These are phyloP conservation scores for Xylariomycetidae sp. DNA, from an alignment of 2,329 filamentous ascomycete species.

Conservation along the genomic window DNA sequence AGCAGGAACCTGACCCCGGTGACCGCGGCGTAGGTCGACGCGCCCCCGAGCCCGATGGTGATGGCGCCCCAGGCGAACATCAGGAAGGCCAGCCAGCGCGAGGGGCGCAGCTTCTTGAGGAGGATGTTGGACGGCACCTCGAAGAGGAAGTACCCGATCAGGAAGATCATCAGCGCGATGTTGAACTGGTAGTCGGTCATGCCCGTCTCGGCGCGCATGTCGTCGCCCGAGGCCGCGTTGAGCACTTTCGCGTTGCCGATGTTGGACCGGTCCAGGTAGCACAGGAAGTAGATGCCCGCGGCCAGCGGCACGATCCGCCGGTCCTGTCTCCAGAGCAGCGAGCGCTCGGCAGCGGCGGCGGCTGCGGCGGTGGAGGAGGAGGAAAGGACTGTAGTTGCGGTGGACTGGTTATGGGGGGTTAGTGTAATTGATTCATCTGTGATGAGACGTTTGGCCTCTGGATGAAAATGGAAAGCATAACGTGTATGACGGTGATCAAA, in stretches of 20 bases:
- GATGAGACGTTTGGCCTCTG: too few species aligned
- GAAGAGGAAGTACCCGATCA: constrained; percentile 39
- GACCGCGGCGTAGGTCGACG: constrained; percentile 57
- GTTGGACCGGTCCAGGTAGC: constrained; percentile 53
- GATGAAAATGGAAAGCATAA: too few species aligned
- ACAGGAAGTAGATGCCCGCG: constrained; percentile 50
- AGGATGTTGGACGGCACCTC: constrained; percentile 64
- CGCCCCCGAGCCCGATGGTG: constrained; percentile 62
- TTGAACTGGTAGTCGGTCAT: constrained; percentile 28
- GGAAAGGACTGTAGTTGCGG: too few species aligned
- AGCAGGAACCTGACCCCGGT: constrained; percentile 64
- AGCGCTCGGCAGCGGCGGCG: too few species aligned
- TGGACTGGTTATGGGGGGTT: too few species aligned
- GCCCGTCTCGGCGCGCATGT: constrained; percentile 29
- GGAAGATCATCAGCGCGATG: constrained; percentile 33
- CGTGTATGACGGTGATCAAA: too few species aligned
- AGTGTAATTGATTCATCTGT: too few species aligned
- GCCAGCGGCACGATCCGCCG: constrained; percentile 49
- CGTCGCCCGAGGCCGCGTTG: constrained; percentile 30
- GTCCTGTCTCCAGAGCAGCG: constrained; percentile 40
- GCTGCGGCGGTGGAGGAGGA: too few species aligned
- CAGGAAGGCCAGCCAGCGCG: constrained; percentile 61
- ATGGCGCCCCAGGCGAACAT: constrained; percentile 64
- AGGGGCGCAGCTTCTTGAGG: constrained; percentile 60
- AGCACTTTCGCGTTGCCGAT: constrained; percentile 40